phyloP scores from a whole-genome alignment of 345 rosid species.

The Zanthoxylum bungeanum region DNA sequence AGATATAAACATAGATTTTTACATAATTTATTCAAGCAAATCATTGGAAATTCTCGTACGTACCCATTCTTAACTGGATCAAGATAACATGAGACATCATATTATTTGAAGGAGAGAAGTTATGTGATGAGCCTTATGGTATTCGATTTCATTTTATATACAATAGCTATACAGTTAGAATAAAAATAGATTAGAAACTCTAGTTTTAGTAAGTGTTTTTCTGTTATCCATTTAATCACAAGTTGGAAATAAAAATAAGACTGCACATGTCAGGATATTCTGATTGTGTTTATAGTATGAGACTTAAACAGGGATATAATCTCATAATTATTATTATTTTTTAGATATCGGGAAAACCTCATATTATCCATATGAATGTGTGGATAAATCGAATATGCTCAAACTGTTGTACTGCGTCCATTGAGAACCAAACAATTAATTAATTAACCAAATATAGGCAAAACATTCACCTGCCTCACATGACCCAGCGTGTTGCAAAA shows the following conservation, averaged over 20 bases:
- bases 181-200: no score
- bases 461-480: background rate
- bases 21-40: background rate
- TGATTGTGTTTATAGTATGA: no score
- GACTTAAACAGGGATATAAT: no score
- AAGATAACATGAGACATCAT: background rate
- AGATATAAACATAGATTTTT: no score
- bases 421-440: background rate
- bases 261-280: no score
- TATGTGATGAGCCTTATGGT: background rate
- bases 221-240: no score
- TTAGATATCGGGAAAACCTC: no score
- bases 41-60: background rate
- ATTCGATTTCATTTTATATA: no score
- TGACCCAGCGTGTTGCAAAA: constrained; percentile 5
- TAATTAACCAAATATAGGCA: constrained; percentile 9
- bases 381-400: no score
- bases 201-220: no score
- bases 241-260: no score
- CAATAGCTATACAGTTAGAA: background rate
- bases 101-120: background rate
- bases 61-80: background rate
- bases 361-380: background rate
- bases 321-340: no score
- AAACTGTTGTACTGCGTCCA: background rate